Evolutionary conservation across 768 basidiomycete genomes (phyloP).

Genomic region (Podaxis sp.): DNA sequence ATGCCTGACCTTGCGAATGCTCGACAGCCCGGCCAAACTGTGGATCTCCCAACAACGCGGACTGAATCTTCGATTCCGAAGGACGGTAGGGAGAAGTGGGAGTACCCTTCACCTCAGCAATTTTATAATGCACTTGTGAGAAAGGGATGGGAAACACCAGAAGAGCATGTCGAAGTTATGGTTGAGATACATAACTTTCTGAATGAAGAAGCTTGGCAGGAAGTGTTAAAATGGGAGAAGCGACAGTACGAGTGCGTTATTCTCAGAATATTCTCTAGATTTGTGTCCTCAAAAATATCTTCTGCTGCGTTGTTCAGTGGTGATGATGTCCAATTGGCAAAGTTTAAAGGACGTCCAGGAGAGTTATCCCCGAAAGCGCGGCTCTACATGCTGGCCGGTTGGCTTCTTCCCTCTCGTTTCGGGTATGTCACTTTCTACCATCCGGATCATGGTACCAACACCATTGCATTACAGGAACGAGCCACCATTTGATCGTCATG

Average conservation of each 20-base stretch:
- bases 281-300: background rate
- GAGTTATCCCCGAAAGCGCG: slow-evolving; percentile 94
- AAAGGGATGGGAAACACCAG: slow-evolving; percentile 97
- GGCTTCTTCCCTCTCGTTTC: slow-evolving; percentile 87
- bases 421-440: slow-evolving; percentile 53
- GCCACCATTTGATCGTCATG: slow-evolving; percentile 96
- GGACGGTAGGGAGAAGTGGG: slow-evolving; percentile 63
- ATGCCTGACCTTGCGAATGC: slow-evolving; percentile 84
- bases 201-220: slow-evolving; percentile 95
- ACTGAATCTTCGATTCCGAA: slow-evolving; percentile 87
- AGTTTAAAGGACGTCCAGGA: slow-evolving; percentile 89
- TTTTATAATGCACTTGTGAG: slow-evolving; percentile 96
- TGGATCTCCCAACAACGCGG: slow-evolving; percentile 70
- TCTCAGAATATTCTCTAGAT: background rate
- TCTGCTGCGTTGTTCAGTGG: slow-evolving; percentile 38
- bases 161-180: slow-evolving; percentile 95
- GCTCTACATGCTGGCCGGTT: slow-evolving; percentile 82
- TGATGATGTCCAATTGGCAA: slow-evolving; percentile 71
- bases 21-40: slow-evolving; percentile 54
- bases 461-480: slow-evolving; percentile 56
- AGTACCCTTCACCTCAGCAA: slow-evolving; percentile 96
- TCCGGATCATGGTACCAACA: background rate
- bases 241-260: slow-evolving; percentile 56
- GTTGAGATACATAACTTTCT: slow-evolving; percentile 98
- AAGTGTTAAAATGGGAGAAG: slow-evolving; percentile 93